Percentiles rank a stretch among this genome's conserved stretches.
These are phyloP conservation scores for Nematodospora valgi DNA, from an alignment of 805 yeast species.

Conservation along the genomic window DNA sequence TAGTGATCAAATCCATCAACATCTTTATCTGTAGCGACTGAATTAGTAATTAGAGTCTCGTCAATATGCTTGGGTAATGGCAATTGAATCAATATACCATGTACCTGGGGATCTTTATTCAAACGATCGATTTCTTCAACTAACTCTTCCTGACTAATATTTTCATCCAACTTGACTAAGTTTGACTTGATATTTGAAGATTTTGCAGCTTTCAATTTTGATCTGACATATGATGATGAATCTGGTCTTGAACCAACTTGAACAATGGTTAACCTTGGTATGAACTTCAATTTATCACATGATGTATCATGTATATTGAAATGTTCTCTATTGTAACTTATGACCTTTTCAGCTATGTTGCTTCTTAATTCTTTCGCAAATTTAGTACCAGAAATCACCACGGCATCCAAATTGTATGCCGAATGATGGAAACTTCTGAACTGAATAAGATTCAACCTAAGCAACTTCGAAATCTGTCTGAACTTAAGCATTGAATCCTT, in stretches of 20 bases:
- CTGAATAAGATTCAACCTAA: too few relatives aligned
- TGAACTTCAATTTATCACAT: slow-evolving; percentile 43
- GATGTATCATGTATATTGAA: slow-evolving; percentile 16
- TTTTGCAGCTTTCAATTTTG: slow-evolving; percentile 86
- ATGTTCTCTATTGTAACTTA: slow-evolving; percentile 31
- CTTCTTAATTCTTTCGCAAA: slow-evolving; percentile 36
- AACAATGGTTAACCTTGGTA: slow-evolving; percentile 75
- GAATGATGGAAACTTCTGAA: slow-evolving; percentile 9
- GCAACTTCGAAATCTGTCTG: too few relatives aligned
- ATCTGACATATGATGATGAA: slow-evolving; percentile 84
- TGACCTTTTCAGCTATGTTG: slow-evolving; percentile 38
- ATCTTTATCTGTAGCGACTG: slow-evolving; percentile 81
- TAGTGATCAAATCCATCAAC: slow-evolving; percentile 92
- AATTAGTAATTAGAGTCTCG: slow-evolving; percentile 75
- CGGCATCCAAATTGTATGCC: slow-evolving; percentile 23
- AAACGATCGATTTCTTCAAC: slow-evolving; percentile 57
- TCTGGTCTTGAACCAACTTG: slow-evolving; percentile 93
- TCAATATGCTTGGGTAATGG: slow-evolving; percentile 82
- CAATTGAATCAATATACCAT: slow-evolving; percentile 86
- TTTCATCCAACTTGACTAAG: slow-evolving; percentile 61
- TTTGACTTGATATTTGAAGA: slow-evolving; percentile 75
- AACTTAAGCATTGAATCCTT: too few relatives aligned
- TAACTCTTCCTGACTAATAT: slow-evolving; percentile 56
- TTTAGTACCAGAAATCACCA: slow-evolving; percentile 40
- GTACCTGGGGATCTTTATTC: slow-evolving; percentile 72